Evolutionary conservation across 345 rosid genomes (phyloP).

Genomic region (Eucalyptus erythrocorys): DNA sequence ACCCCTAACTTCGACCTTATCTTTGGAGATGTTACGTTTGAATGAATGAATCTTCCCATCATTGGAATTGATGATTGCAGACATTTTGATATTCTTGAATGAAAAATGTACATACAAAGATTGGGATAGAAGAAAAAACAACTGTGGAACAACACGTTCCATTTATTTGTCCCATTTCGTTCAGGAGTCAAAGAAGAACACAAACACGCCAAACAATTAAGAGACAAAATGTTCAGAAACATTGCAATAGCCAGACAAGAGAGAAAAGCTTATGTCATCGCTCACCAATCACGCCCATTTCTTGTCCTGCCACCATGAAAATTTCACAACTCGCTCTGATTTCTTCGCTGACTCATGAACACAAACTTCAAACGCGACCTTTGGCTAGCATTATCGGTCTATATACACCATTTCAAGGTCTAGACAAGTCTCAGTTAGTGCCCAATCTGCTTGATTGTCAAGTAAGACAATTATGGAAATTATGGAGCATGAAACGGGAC

Average conservation of each 20-base stretch:
- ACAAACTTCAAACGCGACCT: not conserved
- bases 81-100: not conserved
- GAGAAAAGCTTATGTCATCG: not conserved
- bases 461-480: not conserved
- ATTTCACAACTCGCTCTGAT: not conserved
- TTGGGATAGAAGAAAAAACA: not conserved
- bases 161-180: not conserved
- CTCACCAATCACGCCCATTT: not conserved
- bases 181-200: not conserved
- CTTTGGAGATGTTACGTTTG: not conserved
- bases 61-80: not conserved
- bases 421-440: not conserved
- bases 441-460: not conserved
- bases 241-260: not conserved
- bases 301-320: not conserved
- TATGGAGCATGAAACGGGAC: not conserved
- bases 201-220: not conserved
- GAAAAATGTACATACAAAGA: not conserved
- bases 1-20: not conserved
- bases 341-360: not conserved
- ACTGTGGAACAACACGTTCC: not conserved
- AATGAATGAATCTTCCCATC: not conserved
- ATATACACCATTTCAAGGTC: not conserved
- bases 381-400: not conserved
- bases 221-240: not conserved